phyloP scores from a whole-genome alignment of 164 flowering plant genomes.

The Cinnamomum chago region DNA sequence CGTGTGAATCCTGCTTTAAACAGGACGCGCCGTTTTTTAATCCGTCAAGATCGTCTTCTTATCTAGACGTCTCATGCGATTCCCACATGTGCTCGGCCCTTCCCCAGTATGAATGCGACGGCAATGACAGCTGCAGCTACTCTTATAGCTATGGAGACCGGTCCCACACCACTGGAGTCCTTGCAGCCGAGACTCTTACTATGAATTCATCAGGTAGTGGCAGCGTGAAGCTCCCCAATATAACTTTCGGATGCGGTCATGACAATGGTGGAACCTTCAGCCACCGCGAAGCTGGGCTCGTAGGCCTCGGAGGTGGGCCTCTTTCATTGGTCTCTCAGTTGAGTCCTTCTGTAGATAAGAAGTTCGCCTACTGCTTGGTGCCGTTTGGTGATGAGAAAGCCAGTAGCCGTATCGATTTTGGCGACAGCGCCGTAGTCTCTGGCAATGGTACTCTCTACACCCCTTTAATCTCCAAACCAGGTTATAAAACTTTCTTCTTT shows the following conservation, averaged over 20 bases:
- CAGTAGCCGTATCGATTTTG: conserved; percentile 32
- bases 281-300: conserved; percentile 27
- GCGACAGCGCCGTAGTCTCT: conserved; percentile 22
- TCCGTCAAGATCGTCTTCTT: conserved; percentile 26
- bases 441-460: conserved; percentile 36
- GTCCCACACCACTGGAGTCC: conserved; percentile 29
- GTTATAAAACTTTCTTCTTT: conserved; percentile 27
- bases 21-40: conserved; percentile 23
- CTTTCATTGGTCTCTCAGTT: conserved; percentile 38
- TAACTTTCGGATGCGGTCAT: conserved; percentile 47
- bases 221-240: conserved; percentile 10
- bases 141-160: conserved; percentile 27
- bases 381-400: conserved; percentile 3
- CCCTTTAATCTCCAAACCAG: conserved; percentile 16
- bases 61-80: conserved; percentile 27
- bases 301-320: conserved; percentile 57
- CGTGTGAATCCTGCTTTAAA: conserved; percentile 24
- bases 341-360: conserved; percentile 25
- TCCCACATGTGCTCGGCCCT: conserved; percentile 21
- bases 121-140: conserved; percentile 20
- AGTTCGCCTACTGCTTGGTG: conserved; percentile 57
- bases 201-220: conserved; percentile 17
- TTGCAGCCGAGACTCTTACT: conserved; percentile 40
- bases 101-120: not conserved
- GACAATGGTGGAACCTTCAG: conserved; percentile 34